Base-by-base conservation (phyloP, 257 asterid genomes). In the Jacaranda copaia region DNA sequence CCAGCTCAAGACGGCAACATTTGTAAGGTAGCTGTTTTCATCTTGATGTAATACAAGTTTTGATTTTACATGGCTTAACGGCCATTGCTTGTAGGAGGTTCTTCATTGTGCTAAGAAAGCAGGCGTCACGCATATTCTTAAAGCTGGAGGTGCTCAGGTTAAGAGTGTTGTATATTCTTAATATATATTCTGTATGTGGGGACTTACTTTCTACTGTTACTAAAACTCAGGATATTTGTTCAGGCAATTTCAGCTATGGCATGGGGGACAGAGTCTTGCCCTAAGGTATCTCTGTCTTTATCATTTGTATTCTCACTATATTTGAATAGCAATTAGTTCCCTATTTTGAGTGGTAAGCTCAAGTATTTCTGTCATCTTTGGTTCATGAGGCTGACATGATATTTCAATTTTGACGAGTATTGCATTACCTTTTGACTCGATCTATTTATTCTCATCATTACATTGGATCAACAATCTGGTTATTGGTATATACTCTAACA, bases 61-160 rank as follows among this genome's bases (percentile, higher is more conserved):
- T 73, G 55, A 58, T 74, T 72, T 12, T 60, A 13, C 72, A 77
- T 73, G 74, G 80, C 71, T 76, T 43, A 71, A 77, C 57, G 56
- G 61, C 65, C 77, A 68, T 62, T 81, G 65, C 75, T 75, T 78
- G 38, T 74, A 95, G 99, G 99, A 95, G 77, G 99, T 95, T 60
- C 90, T 95, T 70, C 93, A 95, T 84, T 95, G 98, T 84, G 98
- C 99, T 39, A 95, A 95, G 86, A 93, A 95, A 87, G 94, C 99
- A 72, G 98, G 98, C 64, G 99, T 93, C 18, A 93, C 99, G 57
- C 99, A 95, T 83, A 91, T 95, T 82, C 97, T 95, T 72, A 95
- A 91, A 91, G 99, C 97, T 74, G 98, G 99, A 81, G 99, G 99
- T 36, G 99, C 99, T 83, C 99, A 95, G 97, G 99, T 93, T 51